Conservation (phyloP, 345 rosid species). For the Cardamine occulta region DNA sequence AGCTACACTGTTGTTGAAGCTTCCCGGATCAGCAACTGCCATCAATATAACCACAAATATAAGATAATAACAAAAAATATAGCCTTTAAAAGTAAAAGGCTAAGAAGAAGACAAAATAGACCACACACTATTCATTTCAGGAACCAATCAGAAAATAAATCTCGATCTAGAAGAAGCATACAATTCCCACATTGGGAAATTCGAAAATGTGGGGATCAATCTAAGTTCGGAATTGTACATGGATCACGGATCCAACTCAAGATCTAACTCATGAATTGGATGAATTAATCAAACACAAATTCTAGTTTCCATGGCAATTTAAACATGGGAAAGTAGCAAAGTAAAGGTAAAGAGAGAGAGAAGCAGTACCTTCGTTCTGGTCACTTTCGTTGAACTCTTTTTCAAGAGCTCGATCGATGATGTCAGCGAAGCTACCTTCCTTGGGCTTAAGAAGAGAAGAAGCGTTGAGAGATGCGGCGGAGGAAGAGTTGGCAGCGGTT, state of each 20-base stretch:
- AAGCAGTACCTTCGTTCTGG: constrained; percentile 62
- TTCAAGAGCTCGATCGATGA: constrained; percentile 85
- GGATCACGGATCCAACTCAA: constrained; percentile 30
- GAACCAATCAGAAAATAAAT: constrained; percentile 21
- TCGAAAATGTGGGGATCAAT: constrained; percentile 9
- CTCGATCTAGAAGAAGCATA: constrained; percentile 29
- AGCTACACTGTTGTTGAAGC: constrained; percentile 87
- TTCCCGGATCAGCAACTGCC: constrained; percentile 74
- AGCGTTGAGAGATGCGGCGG: constrained; percentile 33
- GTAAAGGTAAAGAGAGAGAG: not conserved
- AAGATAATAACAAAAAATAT: not conserved
- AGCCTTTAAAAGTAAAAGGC: not conserved
- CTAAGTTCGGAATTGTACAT: not conserved
- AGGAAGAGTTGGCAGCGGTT: constrained; percentile 32
- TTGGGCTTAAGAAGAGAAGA: constrained; percentile 46
- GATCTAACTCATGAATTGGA: constrained; percentile 14
- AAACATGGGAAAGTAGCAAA: not conserved
- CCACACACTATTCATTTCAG: constrained; percentile 11
- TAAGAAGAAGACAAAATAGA: constrained; percentile 2
- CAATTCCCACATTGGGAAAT: not conserved
- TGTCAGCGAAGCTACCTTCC: constrained; percentile 78
- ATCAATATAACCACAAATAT: constrained; percentile 6
- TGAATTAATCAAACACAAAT: not conserved
- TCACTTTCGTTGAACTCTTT: constrained; percentile 88
- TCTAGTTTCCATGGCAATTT: not conserved